Evolutionary conservation across 2,329 filamentous ascomycete species (phyloP).

Genomic region (Penicillium decumbens): DNA sequence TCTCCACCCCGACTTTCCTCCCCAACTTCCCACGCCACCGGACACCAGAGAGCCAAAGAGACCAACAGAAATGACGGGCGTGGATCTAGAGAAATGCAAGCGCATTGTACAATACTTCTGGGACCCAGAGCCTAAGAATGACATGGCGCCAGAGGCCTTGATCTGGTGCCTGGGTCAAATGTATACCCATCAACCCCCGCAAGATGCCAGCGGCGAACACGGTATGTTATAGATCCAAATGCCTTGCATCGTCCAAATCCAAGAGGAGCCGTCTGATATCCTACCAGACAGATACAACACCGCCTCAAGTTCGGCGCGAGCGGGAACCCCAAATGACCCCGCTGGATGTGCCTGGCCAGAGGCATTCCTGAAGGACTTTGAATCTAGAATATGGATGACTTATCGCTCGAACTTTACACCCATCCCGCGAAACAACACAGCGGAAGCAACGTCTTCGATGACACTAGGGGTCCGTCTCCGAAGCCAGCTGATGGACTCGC

Average conservation of each 20-base stretch:
- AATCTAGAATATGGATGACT: constrained; percentile 92
- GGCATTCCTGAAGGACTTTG: constrained; percentile 84
- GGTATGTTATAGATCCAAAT: background rate
- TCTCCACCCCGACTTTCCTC: background rate
- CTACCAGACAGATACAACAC: no score
- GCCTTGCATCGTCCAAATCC: background rate
- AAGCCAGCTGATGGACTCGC: constrained; percentile 70
- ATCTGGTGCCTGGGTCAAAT: constrained; percentile 76
- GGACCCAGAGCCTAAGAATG: constrained; percentile 83
- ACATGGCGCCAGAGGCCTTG: constrained; percentile 60
- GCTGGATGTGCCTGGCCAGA: constrained; percentile 65
- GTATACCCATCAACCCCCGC: constrained; percentile 44
- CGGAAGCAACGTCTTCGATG: constrained; percentile 65
- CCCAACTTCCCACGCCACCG: constrained; percentile 1
- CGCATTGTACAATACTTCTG: constrained; percentile 87
- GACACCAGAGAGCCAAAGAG: background rate
- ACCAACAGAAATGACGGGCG: constrained; percentile 52
- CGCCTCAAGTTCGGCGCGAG: background rate
- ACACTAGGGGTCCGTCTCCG: constrained; percentile 81
- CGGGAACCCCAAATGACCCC: constrained; percentile 5
- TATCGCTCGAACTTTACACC: constrained; percentile 82
- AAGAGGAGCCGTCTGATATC: background rate
- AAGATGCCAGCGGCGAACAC: constrained; percentile 1
- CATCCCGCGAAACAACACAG: constrained; percentile 74
- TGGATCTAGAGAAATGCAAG: constrained; percentile 72